These are phyloP conservation scores for Zychaea mexicana DNA, from an alignment of 371 early-diverging fungal species.

Conservation along the genomic window DNA sequence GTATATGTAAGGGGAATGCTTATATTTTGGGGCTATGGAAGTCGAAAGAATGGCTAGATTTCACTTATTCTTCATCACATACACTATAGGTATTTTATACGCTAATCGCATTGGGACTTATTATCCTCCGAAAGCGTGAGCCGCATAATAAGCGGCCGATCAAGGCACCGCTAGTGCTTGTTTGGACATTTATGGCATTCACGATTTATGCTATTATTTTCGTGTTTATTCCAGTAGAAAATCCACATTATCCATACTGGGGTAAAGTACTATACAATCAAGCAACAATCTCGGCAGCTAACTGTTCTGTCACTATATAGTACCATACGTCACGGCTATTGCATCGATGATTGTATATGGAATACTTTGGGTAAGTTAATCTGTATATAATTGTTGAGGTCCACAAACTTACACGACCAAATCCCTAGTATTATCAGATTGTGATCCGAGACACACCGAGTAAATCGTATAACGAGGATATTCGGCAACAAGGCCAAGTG, in stretches of 20 bases:
- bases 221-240: conserved; percentile 46
- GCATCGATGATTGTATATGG: conserved; percentile 28
- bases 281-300: not conserved
- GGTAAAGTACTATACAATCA: conserved; percentile 21
- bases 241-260: conserved; percentile 45
- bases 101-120: conserved; percentile 31
- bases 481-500: conserved; percentile 31
- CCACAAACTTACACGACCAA: not conserved
- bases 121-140: conserved; percentile 38
- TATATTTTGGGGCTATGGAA: conserved; percentile 16
- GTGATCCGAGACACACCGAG: conserved; percentile 35
- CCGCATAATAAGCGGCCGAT: conserved; percentile 38
- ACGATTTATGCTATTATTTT: conserved; percentile 39
- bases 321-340: conserved; percentile 40
- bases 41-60: not conserved
- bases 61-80: not conserved
- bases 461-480: conserved; percentile 42
- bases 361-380: conserved; percentile 41
- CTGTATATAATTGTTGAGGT: not conserved
- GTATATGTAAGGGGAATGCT: conserved; percentile 28
- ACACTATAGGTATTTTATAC: conserved; percentile 38
- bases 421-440: conserved; percentile 41
- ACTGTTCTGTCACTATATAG: conserved; percentile 16
- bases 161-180: conserved; percentile 31
- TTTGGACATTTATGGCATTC: conserved; percentile 28